A percentile compares a stretch with the other conserved stretches of the same genome.
phyloP scores from a whole-genome alignment of 1,284 basidiomycete species.

The Rhizopogon parksii region DNA sequence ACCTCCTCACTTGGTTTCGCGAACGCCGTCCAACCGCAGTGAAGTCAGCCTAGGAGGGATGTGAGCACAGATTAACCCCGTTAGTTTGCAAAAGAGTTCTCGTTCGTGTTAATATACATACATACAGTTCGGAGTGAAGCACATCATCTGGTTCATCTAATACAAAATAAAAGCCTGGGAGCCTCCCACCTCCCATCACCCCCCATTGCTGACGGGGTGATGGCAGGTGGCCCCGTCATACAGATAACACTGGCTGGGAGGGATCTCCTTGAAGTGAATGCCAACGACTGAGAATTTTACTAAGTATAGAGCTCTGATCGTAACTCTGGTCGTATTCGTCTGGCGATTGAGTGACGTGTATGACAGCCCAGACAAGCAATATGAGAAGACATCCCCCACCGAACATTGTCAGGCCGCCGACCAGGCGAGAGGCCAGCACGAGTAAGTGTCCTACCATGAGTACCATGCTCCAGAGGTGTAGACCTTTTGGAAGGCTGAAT shows the following conservation, averaged over 20 bases:
- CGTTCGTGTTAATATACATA: not conserved
- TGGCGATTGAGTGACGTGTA: conserved; percentile 14
- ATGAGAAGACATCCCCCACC: conserved; percentile 7
- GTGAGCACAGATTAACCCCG: conserved; percentile 11
- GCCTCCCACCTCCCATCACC: not conserved
- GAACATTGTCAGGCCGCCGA: conserved; percentile 11
- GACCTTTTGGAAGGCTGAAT: conserved; percentile 24
- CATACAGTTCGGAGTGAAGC: not conserved
- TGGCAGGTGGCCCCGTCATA: not conserved
- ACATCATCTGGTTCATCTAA: not conserved
- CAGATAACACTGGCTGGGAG: not conserved
- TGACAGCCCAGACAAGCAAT: conserved; percentile 13
- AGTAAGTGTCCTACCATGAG: conserved; percentile 20
- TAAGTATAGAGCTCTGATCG: not conserved
- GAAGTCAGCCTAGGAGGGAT: conserved; percentile 38
- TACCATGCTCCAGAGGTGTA: conserved; percentile 23
- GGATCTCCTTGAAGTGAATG: not conserved
- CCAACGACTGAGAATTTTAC: not conserved
- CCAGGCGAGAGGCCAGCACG: conserved; percentile 7
- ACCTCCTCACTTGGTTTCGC: conserved; percentile 25
- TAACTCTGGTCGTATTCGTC: conserved; percentile 5
- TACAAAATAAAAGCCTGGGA: not conserved
- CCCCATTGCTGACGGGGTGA: not conserved
- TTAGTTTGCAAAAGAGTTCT: not conserved
- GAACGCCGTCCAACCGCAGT: conserved; percentile 44